Evolutionary conservation across 805 yeast species (phyloP).

Genomic region (Helenozyma rhizophorensis): DNA sequence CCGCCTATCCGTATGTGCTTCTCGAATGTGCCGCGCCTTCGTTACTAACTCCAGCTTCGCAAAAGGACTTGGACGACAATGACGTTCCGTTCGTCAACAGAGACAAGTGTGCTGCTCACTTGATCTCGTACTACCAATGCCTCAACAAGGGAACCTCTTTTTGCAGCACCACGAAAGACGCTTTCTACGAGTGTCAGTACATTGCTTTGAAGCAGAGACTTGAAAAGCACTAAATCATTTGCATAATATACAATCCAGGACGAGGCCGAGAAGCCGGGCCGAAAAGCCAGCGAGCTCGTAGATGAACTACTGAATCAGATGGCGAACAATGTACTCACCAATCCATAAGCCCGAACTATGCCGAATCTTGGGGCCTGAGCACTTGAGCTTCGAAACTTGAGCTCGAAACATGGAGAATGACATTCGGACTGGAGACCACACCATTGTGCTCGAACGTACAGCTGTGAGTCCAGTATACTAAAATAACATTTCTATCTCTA

Average conservation of each 20-base stretch:
- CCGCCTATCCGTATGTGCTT: slow-evolving; percentile 39
- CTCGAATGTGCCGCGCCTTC: not conserved
- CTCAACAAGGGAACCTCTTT: slow-evolving; percentile 41
- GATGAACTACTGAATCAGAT: too few relatives aligned
- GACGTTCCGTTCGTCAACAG: slow-evolving; percentile 41
- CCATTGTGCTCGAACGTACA: too few relatives aligned
- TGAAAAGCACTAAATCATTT: slow-evolving; percentile 15
- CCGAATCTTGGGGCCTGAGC: too few relatives aligned
- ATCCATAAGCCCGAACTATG: too few relatives aligned
- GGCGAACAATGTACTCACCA: too few relatives aligned
- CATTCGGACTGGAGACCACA: too few relatives aligned
- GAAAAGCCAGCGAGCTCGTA: too few relatives aligned
- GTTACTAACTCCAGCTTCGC: slow-evolving; percentile 14
- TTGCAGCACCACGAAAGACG: slow-evolving; percentile 37
- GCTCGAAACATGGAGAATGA: too few relatives aligned
- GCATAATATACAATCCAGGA: slow-evolving; percentile 9
- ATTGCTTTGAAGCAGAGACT: slow-evolving; percentile 40
- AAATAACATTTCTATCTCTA: too few relatives aligned
- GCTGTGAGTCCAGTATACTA: too few relatives aligned
- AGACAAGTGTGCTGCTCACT: slow-evolving; percentile 42
- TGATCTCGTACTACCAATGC: slow-evolving; percentile 40
- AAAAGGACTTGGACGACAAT: slow-evolving; percentile 36
- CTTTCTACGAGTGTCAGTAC: slow-evolving; percentile 42
- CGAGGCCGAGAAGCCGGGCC: too few relatives aligned
- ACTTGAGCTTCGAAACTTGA: too few relatives aligned